A percentile compares a stretch with the other conserved stretches of the same genome.
Conservation (phyloP, 495 filamentous ascomycete species). For the Tuber magnatum region DNA sequence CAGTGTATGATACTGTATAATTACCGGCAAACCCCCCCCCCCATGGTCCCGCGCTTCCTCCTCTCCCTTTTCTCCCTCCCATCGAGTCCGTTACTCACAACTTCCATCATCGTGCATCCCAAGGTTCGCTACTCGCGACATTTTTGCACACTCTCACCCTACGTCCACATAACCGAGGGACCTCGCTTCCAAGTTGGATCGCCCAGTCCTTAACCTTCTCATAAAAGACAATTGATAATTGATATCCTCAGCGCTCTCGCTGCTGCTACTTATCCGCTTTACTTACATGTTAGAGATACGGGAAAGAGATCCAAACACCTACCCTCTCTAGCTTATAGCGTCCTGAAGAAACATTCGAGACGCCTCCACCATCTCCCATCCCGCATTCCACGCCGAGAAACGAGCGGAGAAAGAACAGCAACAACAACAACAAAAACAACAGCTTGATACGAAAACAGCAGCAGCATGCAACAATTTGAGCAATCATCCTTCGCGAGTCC, state of each 20-base stretch:
- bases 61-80: constrained; percentile 11
- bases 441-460: constrained; percentile 7
- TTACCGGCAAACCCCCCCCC: constrained; percentile 18
- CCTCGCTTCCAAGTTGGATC: constrained; percentile 20
- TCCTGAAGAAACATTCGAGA: constrained; percentile 24
- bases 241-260: neutral
- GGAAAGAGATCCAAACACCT: constrained; percentile 17
- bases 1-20: too few relatives aligned
- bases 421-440: too few relatives aligned
- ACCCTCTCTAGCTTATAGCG: constrained; percentile 25
- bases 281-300: constrained; percentile 41
- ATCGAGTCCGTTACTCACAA: constrained; percentile 24
- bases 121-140: constrained; percentile 33
- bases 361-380: constrained; percentile 17
- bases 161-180: constrained; percentile 19
- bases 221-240: neutral
- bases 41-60: constrained; percentile 14
- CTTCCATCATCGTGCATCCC: constrained; percentile 40
- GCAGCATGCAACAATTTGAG: constrained; percentile 38
- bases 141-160: constrained; percentile 15
- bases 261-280: constrained; percentile 4
- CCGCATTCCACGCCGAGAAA: neutral
- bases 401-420: too few relatives aligned
- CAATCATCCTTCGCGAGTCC: constrained; percentile 35
- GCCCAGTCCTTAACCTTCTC: neutral